Base-by-base conservation (phyloP, 1,139 yeast genomes). In the Debaryomyces coudertii region DNA sequence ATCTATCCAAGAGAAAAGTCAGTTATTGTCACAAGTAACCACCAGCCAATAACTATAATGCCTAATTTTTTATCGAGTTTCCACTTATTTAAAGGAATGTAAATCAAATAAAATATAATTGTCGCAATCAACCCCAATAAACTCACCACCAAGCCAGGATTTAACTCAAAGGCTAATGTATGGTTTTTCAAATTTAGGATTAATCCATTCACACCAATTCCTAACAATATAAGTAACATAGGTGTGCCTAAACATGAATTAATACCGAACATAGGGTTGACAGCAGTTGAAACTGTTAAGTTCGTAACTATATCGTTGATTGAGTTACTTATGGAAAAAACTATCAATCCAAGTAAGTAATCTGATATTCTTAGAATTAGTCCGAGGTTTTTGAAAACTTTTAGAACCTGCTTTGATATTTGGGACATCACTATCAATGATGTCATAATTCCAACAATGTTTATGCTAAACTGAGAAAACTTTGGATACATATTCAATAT, bases 161-260 rank as follows among this genome's bases (percentile, higher is more conserved):
- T 58, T 24, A 73, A 48, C 14, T 56, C 52, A 45, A 71, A 65
- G 7, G 49, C 51, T 36, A 71, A 56, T 3, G 62, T 53, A n/a
- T 53, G 44, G 11, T 53, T 42, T 7, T 47, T 50, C 30, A 51
- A 43, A 7, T 53, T 44, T 16, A 49, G 42, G 24, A 57, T 46
- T 12, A 62, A 43, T 18, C 76, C 74, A 56, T 73, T 73, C 9
- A 65, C 54, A 0, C 79, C 79, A 15, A 74, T 56, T 0, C 79
- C 79, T 9, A 73, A 54, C 45, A 73, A 55, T 2, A 71, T 66
- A 12, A 69, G 54, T 11, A 74, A 53, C 18, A 73, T 56, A 2
- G 78, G 78, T 0, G 79, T 69, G 0, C 79, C 78, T 38, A 74
- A 56, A 51, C 77, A 72, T 1, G 78, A 61, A 52, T 71, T 71